Evolutionary conservation across 2,329 filamentous ascomycete genomes (phyloP), one percentile per base, ranked within the genome.

Genomic region (Lasiodiplodia theobromae): DNA sequence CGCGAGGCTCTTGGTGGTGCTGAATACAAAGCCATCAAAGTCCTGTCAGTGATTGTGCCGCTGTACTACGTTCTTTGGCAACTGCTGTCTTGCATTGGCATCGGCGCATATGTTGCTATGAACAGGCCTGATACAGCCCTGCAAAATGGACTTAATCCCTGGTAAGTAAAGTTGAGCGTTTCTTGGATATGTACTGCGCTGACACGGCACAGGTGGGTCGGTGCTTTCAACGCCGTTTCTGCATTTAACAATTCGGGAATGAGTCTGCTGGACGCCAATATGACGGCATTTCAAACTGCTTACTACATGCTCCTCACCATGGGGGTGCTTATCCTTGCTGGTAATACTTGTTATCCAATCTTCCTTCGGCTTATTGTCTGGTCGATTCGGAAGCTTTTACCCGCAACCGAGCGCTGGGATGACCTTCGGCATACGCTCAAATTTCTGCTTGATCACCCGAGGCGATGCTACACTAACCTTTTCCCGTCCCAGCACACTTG

Each of bases 171-270:
- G 18, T 31, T n/a, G 2, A 7, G 7, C 12, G 2, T 34, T 21
- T 16, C 49, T 37, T 21, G n/a, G 16, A 11, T 4, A 25, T 38
- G 44, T 8, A 7, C 18, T 44, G 10, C n/a, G 18, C 60, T 64
- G 28, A 64, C 23, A 21, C n/a, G n/a, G 23, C 21, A 23, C 40
- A 71, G 69, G 70, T 92, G 89, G 89, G 81, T 88, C 2, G 89
- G 89, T 51, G 85, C 88, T 54, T 92, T 92, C 79, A 89, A 90
- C 70, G 87, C 87, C 2, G 85, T 88, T 4, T 90, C 88, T 21
- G 89, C 89, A 0, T 92, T 92, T 77, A 91, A 91, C 78, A 92
- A 91, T 72, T 88, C 85, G n/a, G 89, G 89, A 51, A 90, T 92
- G 88, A 87, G 86, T 23, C 81, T 91, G 44, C 79, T 91, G 14